Conservation (phyloP, 2,329 filamentous ascomycete species). For the Fusarium poae region DNA sequence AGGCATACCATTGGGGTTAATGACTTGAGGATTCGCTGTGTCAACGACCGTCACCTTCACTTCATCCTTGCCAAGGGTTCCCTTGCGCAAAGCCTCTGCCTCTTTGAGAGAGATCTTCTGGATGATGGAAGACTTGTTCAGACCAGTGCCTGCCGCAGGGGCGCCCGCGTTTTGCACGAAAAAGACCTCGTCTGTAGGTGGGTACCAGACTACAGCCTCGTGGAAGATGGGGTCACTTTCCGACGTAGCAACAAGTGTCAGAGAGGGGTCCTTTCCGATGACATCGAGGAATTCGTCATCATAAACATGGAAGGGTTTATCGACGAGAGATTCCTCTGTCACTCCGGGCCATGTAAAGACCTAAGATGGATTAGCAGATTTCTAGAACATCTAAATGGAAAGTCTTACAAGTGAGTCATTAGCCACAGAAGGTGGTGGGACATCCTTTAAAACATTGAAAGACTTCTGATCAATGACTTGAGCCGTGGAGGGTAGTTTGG, state of each 20-base stretch:
- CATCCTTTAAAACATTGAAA: slow-evolving; percentile 41
- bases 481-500: slow-evolving; percentile 33
- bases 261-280: slow-evolving; percentile 62
- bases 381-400: fast-evolving
- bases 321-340: slow-evolving; percentile 37
- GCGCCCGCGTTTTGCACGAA: slow-evolving; percentile 67
- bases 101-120: slow-evolving; percentile 63
- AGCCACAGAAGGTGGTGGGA: slow-evolving; percentile 35
- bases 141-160: slow-evolving; percentile 61
- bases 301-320: slow-evolving; percentile 54
- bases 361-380: not conserved
- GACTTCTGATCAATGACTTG: slow-evolving; percentile 44
- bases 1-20: slow-evolving; percentile 62
- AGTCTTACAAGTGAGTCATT: slow-evolving; percentile 34
- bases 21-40: slow-evolving; percentile 57
- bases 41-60: slow-evolving; percentile 60
- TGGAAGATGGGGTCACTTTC: slow-evolving; percentile 64
- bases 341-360: slow-evolving; percentile 45
- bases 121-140: slow-evolving; percentile 65
- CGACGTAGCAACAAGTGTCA: slow-evolving; percentile 63
- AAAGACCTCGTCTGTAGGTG: slow-evolving; percentile 64
- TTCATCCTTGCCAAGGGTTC: slow-evolving; percentile 40
- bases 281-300: slow-evolving; percentile 64
- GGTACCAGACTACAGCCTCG: slow-evolving; percentile 66
- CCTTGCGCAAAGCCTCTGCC: slow-evolving; percentile 51